These are phyloP conservation scores for Viola odorata DNA, from an alignment of 345 rosid species.

Conservation along the genomic window DNA sequence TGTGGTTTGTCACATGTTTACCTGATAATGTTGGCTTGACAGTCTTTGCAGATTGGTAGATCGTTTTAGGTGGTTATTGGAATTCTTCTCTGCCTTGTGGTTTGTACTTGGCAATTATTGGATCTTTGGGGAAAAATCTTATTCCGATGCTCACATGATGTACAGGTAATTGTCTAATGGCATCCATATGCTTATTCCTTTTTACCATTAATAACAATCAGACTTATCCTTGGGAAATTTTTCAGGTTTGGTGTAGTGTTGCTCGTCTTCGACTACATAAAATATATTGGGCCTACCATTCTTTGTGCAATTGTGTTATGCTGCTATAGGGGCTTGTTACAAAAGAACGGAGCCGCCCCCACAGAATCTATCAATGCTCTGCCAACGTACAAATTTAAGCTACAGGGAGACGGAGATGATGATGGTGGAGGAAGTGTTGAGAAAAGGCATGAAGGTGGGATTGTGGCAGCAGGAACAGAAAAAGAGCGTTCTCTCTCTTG, in stretches of 20 bases:
- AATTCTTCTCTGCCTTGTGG: slow-evolving; percentile 19
- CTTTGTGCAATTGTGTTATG: slow-evolving; percentile 4
- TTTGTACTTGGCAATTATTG: slow-evolving; percentile 19
- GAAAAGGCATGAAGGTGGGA: background rate
- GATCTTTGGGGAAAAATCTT: slow-evolving; percentile 11
- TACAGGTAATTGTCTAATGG: slow-evolving; percentile 10
- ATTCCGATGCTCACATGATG: slow-evolving; percentile 10
- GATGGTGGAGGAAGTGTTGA: slow-evolving; percentile 1
- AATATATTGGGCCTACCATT: slow-evolving; percentile 10
- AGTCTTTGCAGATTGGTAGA: slow-evolving; percentile 18
- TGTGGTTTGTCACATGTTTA: too few relatives aligned
- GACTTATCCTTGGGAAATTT: background rate
- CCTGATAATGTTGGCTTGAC: slow-evolving; percentile 1
- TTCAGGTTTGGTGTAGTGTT: slow-evolving; percentile 21
- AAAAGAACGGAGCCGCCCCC: slow-evolving; percentile 13
- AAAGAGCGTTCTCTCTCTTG: slow-evolving; percentile 10
- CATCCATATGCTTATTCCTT: background rate
- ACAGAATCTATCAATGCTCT: slow-evolving; percentile 18
- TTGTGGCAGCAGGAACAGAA: slow-evolving; percentile 19
- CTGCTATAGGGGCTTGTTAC: slow-evolving; percentile 16
- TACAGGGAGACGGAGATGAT: slow-evolving; percentile 11
- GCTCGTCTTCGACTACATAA: slow-evolving; percentile 17
- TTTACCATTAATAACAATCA: background rate
- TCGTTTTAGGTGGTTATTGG: slow-evolving; percentile 4
- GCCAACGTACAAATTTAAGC: slow-evolving; percentile 22